Conservation (phyloP, 2,329 filamentous ascomycete species). For the Fusarium phyllophilum region DNA sequence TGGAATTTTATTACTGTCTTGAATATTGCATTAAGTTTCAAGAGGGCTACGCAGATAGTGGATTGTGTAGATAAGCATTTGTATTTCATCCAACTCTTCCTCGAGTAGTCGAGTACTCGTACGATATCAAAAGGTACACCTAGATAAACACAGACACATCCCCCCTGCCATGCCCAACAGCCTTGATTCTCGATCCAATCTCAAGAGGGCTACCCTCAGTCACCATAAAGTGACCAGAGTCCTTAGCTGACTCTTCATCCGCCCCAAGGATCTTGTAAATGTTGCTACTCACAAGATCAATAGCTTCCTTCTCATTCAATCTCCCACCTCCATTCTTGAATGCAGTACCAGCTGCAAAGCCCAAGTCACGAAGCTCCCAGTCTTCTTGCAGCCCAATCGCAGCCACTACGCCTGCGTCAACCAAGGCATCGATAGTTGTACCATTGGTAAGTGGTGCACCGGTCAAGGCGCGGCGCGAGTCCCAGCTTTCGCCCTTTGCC, state of each 20-base stretch:
- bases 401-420: slow-evolving; percentile 67
- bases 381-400: slow-evolving; percentile 70
- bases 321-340: slow-evolving; percentile 65
- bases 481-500: slow-evolving; percentile 66
- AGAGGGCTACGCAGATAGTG: rapidly evolving
- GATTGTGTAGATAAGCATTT: not conserved
- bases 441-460: slow-evolving; percentile 75
- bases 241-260: slow-evolving; percentile 43
- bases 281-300: slow-evolving; percentile 67
- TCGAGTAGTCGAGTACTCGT: not conserved
- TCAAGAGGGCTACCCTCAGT: slow-evolving; percentile 72
- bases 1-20: not conserved
- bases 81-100: not conserved
- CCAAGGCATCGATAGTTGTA: slow-evolving; percentile 66
- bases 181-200: slow-evolving; percentile 54
- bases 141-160: slow-evolving; percentile 24
- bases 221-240: slow-evolving; percentile 65
- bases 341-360: slow-evolving; percentile 68
- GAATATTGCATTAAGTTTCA: not conserved
- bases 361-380: slow-evolving; percentile 70
- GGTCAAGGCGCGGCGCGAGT: slow-evolving; percentile 68
- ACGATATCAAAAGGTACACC: not conserved
- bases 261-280: slow-evolving; percentile 68
- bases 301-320: slow-evolving; percentile 63
- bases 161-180: slow-evolving; percentile 36